Evolutionary conservation across 805 yeast species (phyloP).

Genomic region (Yamadazyma laniorum): DNA sequence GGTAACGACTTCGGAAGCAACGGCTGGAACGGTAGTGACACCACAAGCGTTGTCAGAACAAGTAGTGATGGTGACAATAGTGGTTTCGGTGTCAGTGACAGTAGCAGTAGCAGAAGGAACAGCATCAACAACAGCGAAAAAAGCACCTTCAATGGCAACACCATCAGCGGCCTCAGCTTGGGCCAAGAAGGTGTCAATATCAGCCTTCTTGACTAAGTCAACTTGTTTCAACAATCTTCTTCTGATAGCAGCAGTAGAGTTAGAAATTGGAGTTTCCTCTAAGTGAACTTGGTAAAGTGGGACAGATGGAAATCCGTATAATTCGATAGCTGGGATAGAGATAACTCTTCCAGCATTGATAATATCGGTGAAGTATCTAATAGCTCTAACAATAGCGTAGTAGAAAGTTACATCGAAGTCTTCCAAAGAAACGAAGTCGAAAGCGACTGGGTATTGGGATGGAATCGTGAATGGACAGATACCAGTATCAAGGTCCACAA

Average conservation of each 20-base stretch:
- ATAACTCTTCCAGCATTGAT: constrained; percentile 33
- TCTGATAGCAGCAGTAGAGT: constrained; percentile 42
- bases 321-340: constrained; percentile 28
- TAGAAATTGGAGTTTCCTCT: constrained; percentile 27
- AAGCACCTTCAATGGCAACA: constrained; percentile 24
- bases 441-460: constrained; percentile 23
- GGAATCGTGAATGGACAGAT: constrained; percentile 39
- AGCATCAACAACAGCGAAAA: constrained; percentile 18
- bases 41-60: constrained; percentile 30
- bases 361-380: constrained; percentile 35
- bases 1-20: constrained; percentile 18
- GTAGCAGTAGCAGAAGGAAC: constrained; percentile 16
- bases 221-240: constrained; percentile 33
- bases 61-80: constrained; percentile 33
- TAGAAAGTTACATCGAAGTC: constrained; percentile 36
- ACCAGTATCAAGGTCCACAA: constrained; percentile 42
- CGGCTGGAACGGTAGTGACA: constrained; percentile 29
- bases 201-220: constrained; percentile 31
- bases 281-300: constrained; percentile 31
- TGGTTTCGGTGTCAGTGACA: constrained; percentile 23
- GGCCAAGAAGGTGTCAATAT: constrained; percentile 26
- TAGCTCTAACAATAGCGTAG: constrained; percentile 25
- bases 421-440: constrained; percentile 25
- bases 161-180: constrained; percentile 15
- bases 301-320: constrained; percentile 22